Conservation (phyloP, 2,329 filamentous ascomycete genomes). For the Ustilaginoidea virens region DNA sequence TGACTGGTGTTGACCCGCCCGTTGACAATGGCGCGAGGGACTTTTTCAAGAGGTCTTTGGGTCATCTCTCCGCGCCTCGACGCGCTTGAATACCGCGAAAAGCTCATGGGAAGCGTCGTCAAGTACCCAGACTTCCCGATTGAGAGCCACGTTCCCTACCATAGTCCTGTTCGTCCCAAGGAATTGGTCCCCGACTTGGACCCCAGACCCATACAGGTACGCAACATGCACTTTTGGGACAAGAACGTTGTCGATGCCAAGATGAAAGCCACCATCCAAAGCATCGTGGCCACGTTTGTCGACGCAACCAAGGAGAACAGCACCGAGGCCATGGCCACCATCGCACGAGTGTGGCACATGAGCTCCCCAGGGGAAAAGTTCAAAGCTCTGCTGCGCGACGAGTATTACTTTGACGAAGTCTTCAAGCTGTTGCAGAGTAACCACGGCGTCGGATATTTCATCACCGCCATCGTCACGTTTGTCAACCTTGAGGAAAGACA, state of each 20-base stretch:
- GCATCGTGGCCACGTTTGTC: slow-evolving; percentile 12
- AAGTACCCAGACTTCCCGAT: slow-evolving; percentile 13
- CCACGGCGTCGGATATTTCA: slow-evolving; percentile 12
- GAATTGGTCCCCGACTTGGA: slow-evolving; percentile 12
- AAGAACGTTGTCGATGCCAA: slow-evolving; percentile 11
- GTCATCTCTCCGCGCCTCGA: slow-evolving; percentile 14
- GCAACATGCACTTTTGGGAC: slow-evolving; percentile 14
- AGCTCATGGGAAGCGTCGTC: slow-evolving; percentile 15
- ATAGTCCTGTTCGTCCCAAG: slow-evolving; percentile 7
- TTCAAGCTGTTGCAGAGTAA: slow-evolving; percentile 11
- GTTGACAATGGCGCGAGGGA: too few relatives aligned
- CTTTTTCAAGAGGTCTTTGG: slow-evolving; percentile 11
- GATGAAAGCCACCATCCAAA: slow-evolving; percentile 11
- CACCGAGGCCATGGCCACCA: slow-evolving; percentile 10
- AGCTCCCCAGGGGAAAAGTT: slow-evolving; percentile 15
- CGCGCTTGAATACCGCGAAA: slow-evolving; percentile 13
- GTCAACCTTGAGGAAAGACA: slow-evolving; percentile 11
- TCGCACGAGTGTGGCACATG: slow-evolving; percentile 16
- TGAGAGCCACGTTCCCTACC: slow-evolving; percentile 13
- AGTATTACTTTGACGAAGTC: slow-evolving; percentile 13
- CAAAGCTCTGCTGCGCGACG: slow-evolving; percentile 12
- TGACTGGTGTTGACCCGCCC: too few relatives aligned
- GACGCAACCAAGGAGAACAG: slow-evolving; percentile 9
- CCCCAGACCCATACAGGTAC: slow-evolving; percentile 13
- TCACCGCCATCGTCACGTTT: slow-evolving; percentile 14